phyloP scores from a whole-genome alignment of 129 eudicot species.

The Flaveria robusta region DNA sequence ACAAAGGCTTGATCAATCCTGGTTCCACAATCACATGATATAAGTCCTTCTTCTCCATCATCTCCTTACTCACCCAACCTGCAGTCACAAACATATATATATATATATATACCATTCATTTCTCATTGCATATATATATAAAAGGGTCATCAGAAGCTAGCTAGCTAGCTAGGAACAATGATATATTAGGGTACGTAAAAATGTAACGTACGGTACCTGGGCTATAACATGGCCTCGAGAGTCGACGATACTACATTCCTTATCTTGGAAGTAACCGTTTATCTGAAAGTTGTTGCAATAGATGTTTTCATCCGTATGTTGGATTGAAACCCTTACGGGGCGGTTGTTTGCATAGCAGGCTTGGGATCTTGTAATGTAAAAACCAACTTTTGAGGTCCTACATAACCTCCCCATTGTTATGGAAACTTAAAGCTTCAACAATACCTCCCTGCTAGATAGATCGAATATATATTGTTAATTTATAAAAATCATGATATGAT shows the following conservation, averaged over 20 bases:
- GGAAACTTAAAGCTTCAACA: slow-evolving; percentile 71
- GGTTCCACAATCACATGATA: slow-evolving; percentile 69
- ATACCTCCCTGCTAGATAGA: slow-evolving; percentile 53
- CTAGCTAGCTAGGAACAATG: no score
- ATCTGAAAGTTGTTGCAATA: slow-evolving; percentile 45
- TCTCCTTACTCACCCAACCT: slow-evolving; percentile 62
- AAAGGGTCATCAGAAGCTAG: no score
- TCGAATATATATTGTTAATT: no score
- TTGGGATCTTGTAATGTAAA: slow-evolving; percentile 71
- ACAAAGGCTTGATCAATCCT: slow-evolving; percentile 89
- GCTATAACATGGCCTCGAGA: slow-evolving; percentile 58
- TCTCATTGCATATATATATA: no score
- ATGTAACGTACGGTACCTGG: slow-evolving; percentile 48
- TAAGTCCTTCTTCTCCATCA: slow-evolving; percentile 58
- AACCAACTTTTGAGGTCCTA: slow-evolving; percentile 58
- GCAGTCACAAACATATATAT: not conserved
- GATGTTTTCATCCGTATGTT: slow-evolving; percentile 37
- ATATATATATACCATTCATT: not conserved
- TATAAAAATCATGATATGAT: no score
- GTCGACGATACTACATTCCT: slow-evolving; percentile 62
- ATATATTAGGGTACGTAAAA: no score
- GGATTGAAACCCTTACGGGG: slow-evolving; percentile 57
- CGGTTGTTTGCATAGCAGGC: slow-evolving; percentile 44
- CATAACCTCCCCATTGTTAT: slow-evolving; percentile 79
- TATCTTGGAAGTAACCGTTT: slow-evolving; percentile 60